Base-by-base conservation (phyloP, 1,139 yeast species). In the Hansenula sp. region DNA sequence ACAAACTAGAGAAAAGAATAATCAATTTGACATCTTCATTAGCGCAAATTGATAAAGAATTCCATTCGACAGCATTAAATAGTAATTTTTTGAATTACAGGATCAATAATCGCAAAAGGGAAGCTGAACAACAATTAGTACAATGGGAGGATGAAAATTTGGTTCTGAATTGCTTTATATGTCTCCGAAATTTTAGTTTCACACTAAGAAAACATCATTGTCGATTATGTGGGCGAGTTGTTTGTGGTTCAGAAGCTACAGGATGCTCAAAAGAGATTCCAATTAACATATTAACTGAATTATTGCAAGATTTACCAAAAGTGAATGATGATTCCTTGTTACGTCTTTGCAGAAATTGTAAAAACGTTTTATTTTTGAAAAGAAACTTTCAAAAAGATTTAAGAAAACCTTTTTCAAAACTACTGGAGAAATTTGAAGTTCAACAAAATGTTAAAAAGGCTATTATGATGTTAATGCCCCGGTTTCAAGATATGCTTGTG, bases 141-240 rank as follows among this genome's bases (percentile, higher is more conserved):
- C 70, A 71, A 24, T 92, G 97, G 97, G 77, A 77, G 45, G 70
- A 71, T 43, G 94, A 82, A 51, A 47, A 62, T 1, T 56, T 53
- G 2, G 71, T 73, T 0, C 52, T 66, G 0, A 65, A 69, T 44
- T 92, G 98, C 57, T 69, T 76, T 4, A 66, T 86, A 6, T 92
- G 98, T 53, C 60, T 66, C 19, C 66, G 70, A 12, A 55, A 58
- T 29, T 92, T 88, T 59, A 71, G 71, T 24, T 64, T 84, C 36
- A 59, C 82, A 6, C 57, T 77, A 18, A 68, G 96, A 42, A 88
- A 86, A 51, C 97, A 92, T 57, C 97, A 88, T 57, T 88, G 96
- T 58, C 67, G 96, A 27, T 60, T 87, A 27, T 92, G 97, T 65
- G 97, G 97, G 0, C 58, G 63, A 26, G 75, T 85, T 1, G 89